Evolutionary conservation across 768 basidiomycete genomes (phyloP).

Genomic region (Mycena polygramma): DNA sequence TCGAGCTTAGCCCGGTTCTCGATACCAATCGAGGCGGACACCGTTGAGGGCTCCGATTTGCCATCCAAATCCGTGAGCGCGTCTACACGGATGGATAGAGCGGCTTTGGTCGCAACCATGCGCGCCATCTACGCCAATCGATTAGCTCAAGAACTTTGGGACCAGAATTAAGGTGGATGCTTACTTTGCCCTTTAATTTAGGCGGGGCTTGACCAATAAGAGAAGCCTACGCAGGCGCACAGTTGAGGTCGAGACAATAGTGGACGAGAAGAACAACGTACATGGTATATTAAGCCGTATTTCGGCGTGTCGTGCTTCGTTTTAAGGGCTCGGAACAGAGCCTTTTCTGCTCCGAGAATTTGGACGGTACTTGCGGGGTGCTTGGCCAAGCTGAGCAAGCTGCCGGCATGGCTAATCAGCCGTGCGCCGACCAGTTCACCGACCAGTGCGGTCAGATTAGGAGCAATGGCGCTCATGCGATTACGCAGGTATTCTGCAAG

Average conservation of each 20-base stretch:
- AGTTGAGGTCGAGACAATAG: slow-evolving; percentile 17
- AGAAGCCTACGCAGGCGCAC: slow-evolving; percentile 72
- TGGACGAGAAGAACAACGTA: slow-evolving; percentile 50
- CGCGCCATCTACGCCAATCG: slow-evolving; percentile 86
- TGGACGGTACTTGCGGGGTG: slow-evolving; percentile 99
- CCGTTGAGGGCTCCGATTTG: slow-evolving; percentile 77
- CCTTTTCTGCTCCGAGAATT: slow-evolving; percentile 98
- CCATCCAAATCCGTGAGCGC: slow-evolving; percentile 93
- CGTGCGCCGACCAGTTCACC: slow-evolving; percentile 95
- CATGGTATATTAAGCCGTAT: slow-evolving; percentile 99
- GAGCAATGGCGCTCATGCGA: slow-evolving; percentile 98
- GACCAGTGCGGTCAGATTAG: slow-evolving; percentile 92
- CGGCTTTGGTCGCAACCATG: slow-evolving; percentile 99
- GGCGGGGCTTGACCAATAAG: slow-evolving; percentile 97
- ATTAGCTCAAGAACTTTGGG: slow-evolving; percentile 11
- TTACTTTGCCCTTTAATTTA: slow-evolving; percentile 96
- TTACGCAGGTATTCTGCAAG: slow-evolving; percentile 97
- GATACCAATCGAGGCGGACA: slow-evolving; percentile 88
- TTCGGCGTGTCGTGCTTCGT: slow-evolving; percentile 99
- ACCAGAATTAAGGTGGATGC: slow-evolving; percentile 24
- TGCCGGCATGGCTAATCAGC: slow-evolving; percentile 95
- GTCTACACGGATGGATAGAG: slow-evolving; percentile 97
- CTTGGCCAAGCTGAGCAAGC: slow-evolving; percentile 94
- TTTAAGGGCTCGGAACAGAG: slow-evolving; percentile 96
- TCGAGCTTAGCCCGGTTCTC: slow-evolving; percentile 97